phyloP scores from a whole-genome alignment of 169 alveolate species.

The Plasmodium billcollinsi region DNA sequence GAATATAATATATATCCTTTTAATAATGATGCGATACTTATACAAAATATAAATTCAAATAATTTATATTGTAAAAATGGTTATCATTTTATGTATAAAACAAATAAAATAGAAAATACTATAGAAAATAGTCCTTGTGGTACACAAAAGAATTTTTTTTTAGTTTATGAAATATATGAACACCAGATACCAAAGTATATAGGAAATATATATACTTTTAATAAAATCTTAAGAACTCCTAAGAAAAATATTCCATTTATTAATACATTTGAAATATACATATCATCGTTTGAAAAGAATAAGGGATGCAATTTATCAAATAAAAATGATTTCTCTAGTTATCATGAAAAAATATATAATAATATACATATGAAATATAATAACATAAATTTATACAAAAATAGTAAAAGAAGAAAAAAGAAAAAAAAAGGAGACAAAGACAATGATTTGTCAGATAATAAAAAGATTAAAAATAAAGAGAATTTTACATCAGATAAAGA shows the following conservation, averaged over 20 bases:
- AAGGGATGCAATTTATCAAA: background rate
- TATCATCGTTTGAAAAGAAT: background rate
- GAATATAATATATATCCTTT: too few species aligned
- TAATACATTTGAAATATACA: conserved; percentile 22
- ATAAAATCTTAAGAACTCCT: background rate
- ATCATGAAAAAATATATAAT: background rate
- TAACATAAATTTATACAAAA: background rate
- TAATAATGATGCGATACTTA: too few species aligned
- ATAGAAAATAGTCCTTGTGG: background rate
- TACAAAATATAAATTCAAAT: too few species aligned
- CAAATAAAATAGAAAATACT: too few species aligned
- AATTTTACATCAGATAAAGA: background rate
- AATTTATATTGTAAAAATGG: too few species aligned
- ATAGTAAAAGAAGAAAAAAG: conserved; percentile 12
- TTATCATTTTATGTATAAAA: too few species aligned
- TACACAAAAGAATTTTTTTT: background rate
- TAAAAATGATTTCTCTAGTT: background rate
- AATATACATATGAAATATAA: background rate
- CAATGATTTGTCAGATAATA: background rate
- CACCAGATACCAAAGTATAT: conserved; percentile 4
- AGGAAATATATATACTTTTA: background rate
- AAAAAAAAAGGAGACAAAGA: conserved; percentile 5
- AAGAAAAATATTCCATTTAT: background rate
- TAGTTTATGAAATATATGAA: conserved; percentile 28
- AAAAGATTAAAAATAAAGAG: background rate